A percentile compares a stretch with the other conserved stretches of the same genome.
Conservation (phyloP, 2,329 filamentous ascomycete genomes). For the Trichoderma hamatum region DNA sequence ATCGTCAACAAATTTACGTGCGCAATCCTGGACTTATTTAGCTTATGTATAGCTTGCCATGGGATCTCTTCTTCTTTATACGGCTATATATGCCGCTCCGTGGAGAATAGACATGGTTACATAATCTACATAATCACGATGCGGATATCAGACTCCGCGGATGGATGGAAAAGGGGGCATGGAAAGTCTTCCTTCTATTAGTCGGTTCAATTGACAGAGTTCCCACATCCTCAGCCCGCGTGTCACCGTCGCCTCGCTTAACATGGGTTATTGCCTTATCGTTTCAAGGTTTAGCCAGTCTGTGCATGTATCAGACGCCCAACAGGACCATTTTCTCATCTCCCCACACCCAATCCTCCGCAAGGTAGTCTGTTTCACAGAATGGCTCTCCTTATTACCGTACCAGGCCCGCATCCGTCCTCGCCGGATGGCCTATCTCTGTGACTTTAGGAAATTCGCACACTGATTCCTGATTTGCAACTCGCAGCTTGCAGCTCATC, state of each 20-base stretch:
- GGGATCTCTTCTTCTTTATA: neutral
- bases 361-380: neutral
- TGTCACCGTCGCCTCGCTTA: neutral
- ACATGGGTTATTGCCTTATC: neutral
- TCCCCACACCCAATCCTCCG: neutral
- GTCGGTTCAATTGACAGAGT: neutral
- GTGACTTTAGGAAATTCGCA: neutral
- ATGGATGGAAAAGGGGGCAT: neutral
- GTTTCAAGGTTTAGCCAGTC: neutral
- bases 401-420: neutral
- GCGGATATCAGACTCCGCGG: neutral
- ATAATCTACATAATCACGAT: neutral
- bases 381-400: neutral
- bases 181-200: neutral
- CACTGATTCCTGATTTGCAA: neutral
- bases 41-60: too few species aligned
- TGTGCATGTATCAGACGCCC: neutral
- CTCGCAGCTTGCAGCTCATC: neutral
- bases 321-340: neutral
- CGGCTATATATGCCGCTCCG: neutral
- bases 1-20: neutral
- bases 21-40: neutral
- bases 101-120: too few species aligned
- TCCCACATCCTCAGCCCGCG: neutral
- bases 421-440: neutral